Evolutionary conservation across 179 eudicot genomes (phyloP).

Genomic region (Sideroxylon spinosum): DNA sequence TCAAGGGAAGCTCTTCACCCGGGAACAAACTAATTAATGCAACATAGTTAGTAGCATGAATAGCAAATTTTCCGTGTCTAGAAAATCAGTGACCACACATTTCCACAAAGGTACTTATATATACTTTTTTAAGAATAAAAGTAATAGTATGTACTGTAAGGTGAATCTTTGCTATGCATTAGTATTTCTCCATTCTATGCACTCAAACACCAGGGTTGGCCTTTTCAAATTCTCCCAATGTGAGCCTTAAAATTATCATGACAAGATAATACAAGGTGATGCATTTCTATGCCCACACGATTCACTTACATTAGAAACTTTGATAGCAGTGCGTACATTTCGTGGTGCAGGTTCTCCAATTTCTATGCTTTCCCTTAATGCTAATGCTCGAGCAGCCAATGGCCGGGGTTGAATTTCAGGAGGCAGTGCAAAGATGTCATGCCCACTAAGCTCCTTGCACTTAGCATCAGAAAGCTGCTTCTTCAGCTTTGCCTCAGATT

Average conservation of each 20-base stretch:
- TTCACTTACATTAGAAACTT: slow-evolving; percentile 53
- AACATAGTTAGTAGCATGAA: background rate
- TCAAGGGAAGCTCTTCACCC: background rate
- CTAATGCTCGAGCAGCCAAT: slow-evolving; percentile 63
- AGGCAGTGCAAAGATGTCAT: slow-evolving; percentile 92
- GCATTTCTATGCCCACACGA: background rate
- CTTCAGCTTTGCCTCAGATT: slow-evolving; percentile 56
- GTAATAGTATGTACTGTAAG: background rate
- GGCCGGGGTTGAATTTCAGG: slow-evolving; percentile 84
- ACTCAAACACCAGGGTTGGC: background rate
- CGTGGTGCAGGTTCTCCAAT: slow-evolving; percentile 60
- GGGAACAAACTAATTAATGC: background rate
- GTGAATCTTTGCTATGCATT: background rate
- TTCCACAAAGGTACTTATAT: background rate
- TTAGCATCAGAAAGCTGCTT: slow-evolving; percentile 80
- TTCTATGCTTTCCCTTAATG: slow-evolving; percentile 55
- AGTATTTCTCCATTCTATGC: background rate
- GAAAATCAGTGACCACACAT: background rate
- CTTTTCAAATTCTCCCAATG: background rate
- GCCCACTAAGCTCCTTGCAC: slow-evolving; percentile 86
- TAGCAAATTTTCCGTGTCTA: background rate
- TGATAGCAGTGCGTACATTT: slow-evolving; percentile 47
- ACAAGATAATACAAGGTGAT: background rate
- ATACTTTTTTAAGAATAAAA: background rate
- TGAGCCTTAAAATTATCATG: background rate